Conservation (phyloP, 495 filamentous ascomycete species). For the Trichoderma parareesei region DNA sequence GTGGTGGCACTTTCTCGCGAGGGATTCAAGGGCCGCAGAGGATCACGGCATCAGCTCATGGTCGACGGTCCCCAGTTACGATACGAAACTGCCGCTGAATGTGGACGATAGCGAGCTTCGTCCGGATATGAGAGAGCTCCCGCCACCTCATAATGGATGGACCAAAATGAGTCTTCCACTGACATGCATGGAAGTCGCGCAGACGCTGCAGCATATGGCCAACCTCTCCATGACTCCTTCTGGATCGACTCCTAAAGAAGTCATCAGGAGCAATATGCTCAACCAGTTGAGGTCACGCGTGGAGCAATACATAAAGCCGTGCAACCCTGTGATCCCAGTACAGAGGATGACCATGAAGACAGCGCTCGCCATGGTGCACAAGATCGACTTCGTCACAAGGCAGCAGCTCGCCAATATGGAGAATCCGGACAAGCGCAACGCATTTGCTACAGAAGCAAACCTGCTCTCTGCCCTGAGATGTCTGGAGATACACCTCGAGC, state of each 20-base stretch:
- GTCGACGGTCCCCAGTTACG: constrained; percentile 22
- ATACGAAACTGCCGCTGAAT: constrained; percentile 30
- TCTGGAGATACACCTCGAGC: constrained; percentile 10
- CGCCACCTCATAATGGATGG: constrained; percentile 35
- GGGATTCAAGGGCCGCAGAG: constrained; percentile 45
- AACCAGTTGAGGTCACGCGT: not conserved
- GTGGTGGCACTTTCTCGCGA: constrained; percentile 52
- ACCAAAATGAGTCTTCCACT: constrained; percentile 48
- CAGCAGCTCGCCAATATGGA: not conserved
- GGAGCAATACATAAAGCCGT: constrained; percentile 8
- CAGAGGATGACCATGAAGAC: constrained; percentile 11
- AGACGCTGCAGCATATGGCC: constrained; percentile 6
- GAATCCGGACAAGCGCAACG: not conserved
- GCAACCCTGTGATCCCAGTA: constrained; percentile 15
- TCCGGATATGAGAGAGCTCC: constrained; percentile 31
- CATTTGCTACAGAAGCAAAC: constrained; percentile 13
- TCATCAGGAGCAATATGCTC: constrained; percentile 8
- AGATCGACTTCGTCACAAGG: constrained; percentile 14
- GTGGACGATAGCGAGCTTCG: constrained; percentile 35
- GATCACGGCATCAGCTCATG: constrained; percentile 45
- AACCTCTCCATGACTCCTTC: not conserved
- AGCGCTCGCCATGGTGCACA: constrained; percentile 11
- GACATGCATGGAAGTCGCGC: not conserved
- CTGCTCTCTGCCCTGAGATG: constrained; percentile 10
- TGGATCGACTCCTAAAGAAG: constrained; percentile 1